Evolutionary conservation across 1,284 basidiomycete species (phyloP), one percentile per base, ranked within the genome.

Genomic region (Cerioporus squamosus): DNA sequence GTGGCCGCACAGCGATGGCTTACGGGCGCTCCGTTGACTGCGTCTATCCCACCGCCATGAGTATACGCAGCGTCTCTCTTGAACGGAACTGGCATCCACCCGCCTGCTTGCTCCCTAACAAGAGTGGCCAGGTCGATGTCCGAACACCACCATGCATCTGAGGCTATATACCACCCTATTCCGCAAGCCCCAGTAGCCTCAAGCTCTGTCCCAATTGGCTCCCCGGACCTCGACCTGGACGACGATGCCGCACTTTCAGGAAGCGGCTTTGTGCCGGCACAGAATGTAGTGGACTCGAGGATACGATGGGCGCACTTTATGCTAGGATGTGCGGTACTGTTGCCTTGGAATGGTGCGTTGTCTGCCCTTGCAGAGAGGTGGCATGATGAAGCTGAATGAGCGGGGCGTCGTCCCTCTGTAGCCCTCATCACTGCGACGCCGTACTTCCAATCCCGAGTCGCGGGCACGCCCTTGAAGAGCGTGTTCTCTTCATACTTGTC

Each of bases 371-470:
- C 64, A 26, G 12, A 44, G 26, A 20, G 17, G n/a, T 39, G 43
- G 18, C 22, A 10, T 17, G 17, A 20, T 52, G 23, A 49, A 14
- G n/a, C n/a, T n/a, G n/a, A n/a, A n/a, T n/a, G n/a, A n/a, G n/a
- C 24, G 18, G 8, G 22, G 12, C 10, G 12, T 39, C 22, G 14
- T 8, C 33, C 39, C 46, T 33, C 9, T 55, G 17, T 57, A 93
- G 90, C 83, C 1, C 76, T 92, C 68, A 91, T 93, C 31, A 93
- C 89, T 9, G 90, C 87, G 0, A 88, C 83, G 33, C 85, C 90
- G 0, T 93, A 86, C 72, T 93, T 93, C 71, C 69, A 89, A 44
- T 83, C 87, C 5, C 79, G 88, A 50, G 70, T 93, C 22, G 76
- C 75, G 8, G 80, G 77, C 39, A 86, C 88, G 1, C 70, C 84